Evolutionary conservation across 1,284 basidiomycete genomes (phyloP), one percentile per base, ranked within the genome.

Genomic region (Leccinum proliferum): DNA sequence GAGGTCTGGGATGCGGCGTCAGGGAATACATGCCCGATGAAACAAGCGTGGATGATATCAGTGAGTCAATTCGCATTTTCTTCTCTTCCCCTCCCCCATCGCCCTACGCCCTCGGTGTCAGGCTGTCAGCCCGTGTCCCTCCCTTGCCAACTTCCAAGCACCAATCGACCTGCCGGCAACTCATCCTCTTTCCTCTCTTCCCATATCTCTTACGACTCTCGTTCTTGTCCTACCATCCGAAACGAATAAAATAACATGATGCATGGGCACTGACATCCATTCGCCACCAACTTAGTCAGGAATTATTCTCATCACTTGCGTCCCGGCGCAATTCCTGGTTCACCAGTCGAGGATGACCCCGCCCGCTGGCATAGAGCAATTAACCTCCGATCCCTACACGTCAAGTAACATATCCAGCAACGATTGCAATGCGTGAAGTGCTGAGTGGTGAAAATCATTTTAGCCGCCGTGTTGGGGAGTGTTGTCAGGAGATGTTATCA

Each of bases 291-390:
- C 84, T 78, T 94, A 91, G 91, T 93, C 81, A 84, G 83, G 80
- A 94, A 94, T 74, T 94, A 94, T 74, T 92, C 92, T 57, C 92
- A 92, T 21, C 88, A 93, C 76, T 81, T 94, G 67, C 76, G 85
- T 55, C 89, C 91, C n/a, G n/a, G 64, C 25, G 61, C 62, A 59
- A 43, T 71, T 35, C 69, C 65, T 58, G 62, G 53, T 58, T 62
- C 65, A 48, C 21, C 21, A 21, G 21, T 21, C 21, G 57, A 7
- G 39, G 64, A 62, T 46, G 67, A 62, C 50, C 21, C 21, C 21
- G 21, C 52, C 55, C 34, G 55, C 41, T 15, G 52, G 62, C 12
- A 35, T 57, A 41, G 58, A 59, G 11, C 15, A 59, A 60, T 60
- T 60, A 11, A 60, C 55, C 0, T 64, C 65, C 10, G 58, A 60